These are phyloP conservation scores for Dissophora globulifera DNA, from an alignment of 192 early-diverging fungal genomes.

Conservation along the genomic window DNA sequence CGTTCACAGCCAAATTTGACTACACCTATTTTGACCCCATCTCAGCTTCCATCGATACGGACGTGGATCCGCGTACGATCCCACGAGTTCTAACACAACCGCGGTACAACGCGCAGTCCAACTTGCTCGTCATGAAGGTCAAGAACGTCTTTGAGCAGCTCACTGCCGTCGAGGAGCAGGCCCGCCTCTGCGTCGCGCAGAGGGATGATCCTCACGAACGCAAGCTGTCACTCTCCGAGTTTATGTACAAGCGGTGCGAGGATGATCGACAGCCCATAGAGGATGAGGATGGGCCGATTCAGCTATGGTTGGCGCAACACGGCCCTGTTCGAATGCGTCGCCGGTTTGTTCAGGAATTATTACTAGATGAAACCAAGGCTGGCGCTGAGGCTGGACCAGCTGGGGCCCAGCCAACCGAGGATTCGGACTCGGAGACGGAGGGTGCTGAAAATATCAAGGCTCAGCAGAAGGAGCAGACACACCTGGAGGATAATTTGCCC, in stretches of 20 bases:
- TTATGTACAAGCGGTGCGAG: conserved; percentile 48
- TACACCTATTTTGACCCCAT: conserved; percentile 57
- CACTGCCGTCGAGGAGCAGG: conserved; percentile 15
- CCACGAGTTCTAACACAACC: conserved; percentile 28
- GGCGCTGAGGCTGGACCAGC: background rate
- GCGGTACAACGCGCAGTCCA: conserved; percentile 31
- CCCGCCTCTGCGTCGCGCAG: conserved; percentile 9
- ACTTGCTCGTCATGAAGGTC: conserved; percentile 46
- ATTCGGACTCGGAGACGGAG: background rate
- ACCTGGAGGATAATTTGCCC: conserved; percentile 31
- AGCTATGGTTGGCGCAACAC: conserved; percentile 52
- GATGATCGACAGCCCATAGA: conserved; percentile 49
- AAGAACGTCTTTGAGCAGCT: conserved; percentile 54
- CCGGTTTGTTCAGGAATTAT: conserved; percentile 14
- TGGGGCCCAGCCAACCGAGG: background rate
- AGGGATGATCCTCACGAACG: conserved; percentile 46
- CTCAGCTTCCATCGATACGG: conserved; percentile 38
- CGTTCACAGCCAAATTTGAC: conserved; percentile 49
- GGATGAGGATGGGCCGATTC: conserved; percentile 45
- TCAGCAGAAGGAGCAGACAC: background rate
- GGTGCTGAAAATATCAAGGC: background rate
- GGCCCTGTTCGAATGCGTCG: conserved; percentile 45
- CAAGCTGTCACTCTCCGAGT: conserved; percentile 42
- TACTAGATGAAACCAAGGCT: background rate
- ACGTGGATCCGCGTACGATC: conserved; percentile 43